Conservation (phyloP, 768 basidiomycete genomes). For the Chlorophyllum brunneum region DNA sequence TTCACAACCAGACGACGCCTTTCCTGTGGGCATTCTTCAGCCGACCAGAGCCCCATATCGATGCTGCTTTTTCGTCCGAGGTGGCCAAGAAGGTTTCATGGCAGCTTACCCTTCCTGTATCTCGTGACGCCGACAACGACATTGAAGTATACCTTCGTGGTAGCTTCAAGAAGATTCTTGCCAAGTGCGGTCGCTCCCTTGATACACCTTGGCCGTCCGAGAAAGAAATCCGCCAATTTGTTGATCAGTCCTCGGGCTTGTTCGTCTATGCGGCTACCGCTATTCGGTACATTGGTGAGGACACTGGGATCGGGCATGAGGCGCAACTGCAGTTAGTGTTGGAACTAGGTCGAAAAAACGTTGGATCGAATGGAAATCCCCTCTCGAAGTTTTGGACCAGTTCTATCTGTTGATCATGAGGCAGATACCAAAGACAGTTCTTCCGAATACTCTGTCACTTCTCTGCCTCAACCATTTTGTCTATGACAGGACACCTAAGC, state of each 20-base stretch:
- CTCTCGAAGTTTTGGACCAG: not conserved
- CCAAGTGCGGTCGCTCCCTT: not conserved
- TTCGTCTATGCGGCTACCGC: conserved; percentile 25
- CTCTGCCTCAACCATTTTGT: not conserved
- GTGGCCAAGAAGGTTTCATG: not conserved
- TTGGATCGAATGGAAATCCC: not conserved
- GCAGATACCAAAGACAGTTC: not conserved
- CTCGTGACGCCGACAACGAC: conserved; percentile 2
- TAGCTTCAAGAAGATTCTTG: not conserved
- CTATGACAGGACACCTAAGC: too few relatives aligned
- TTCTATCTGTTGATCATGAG: not conserved
- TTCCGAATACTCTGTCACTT: not conserved
- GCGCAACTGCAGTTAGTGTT: too few relatives aligned
- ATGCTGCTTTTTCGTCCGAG: conserved; percentile 11
- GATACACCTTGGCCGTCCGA: conserved; percentile 18
- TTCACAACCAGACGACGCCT: too few relatives aligned
- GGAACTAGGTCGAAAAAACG: too few relatives aligned
- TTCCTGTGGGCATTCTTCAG: conserved; percentile 23
- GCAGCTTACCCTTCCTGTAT: conserved; percentile 3
- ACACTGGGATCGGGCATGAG: too few relatives aligned
- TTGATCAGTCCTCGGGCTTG: conserved; percentile 19
- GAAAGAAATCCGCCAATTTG: conserved; percentile 14
- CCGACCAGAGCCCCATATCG: conserved; percentile 23
- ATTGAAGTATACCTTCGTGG: not conserved
- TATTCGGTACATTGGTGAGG: conserved; percentile 20